phyloP scores from a whole-genome alignment of 139 green algal genomes.

The Coelastrella sp. region DNA sequence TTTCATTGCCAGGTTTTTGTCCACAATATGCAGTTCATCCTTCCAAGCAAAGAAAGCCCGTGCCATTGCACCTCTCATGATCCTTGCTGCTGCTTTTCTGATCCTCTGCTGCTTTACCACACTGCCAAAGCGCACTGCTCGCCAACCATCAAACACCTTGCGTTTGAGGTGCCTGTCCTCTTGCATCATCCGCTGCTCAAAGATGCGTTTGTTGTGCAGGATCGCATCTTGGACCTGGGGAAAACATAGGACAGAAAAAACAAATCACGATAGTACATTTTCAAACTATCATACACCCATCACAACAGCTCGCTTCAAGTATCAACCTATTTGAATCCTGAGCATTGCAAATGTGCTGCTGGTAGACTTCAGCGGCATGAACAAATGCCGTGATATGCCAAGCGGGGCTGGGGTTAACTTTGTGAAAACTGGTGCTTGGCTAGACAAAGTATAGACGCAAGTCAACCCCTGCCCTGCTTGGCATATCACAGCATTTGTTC shows the following conservation, averaged over 20 bases:
- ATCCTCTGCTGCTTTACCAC: constrained; percentile 67
- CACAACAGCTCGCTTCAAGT: not conserved
- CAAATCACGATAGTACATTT: not conserved
- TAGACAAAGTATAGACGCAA: no score
- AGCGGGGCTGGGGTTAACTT: no score
- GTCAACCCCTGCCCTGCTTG: no score
- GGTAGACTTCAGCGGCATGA: no score
- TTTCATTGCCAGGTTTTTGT: constrained; percentile 69
- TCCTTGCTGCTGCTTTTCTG: constrained; percentile 56
- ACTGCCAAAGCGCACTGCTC: constrained; percentile 37
- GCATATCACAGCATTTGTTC: no score
- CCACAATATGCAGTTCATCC: constrained; percentile 72
- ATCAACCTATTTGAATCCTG: no score
- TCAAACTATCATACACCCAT: not conserved
- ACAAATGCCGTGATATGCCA: no score
- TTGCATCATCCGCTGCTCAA: constrained; percentile 72
- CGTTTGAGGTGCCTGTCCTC: constrained; percentile 58
- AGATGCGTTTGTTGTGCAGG: constrained; percentile 83
- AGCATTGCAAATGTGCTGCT: no score
- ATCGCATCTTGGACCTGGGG: constrained; percentile 81
- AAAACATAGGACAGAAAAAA: not conserved
- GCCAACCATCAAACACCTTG: constrained; percentile 70
- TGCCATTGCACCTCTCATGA: constrained; percentile 58
- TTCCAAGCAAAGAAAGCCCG: constrained; percentile 79
- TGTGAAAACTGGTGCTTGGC: no score